Percentiles rank a stretch among this genome's conserved stretches.
phyloP scores from a whole-genome alignment of 2,329 filamentous ascomycete genomes.

The Didymosphaeria variabile region DNA sequence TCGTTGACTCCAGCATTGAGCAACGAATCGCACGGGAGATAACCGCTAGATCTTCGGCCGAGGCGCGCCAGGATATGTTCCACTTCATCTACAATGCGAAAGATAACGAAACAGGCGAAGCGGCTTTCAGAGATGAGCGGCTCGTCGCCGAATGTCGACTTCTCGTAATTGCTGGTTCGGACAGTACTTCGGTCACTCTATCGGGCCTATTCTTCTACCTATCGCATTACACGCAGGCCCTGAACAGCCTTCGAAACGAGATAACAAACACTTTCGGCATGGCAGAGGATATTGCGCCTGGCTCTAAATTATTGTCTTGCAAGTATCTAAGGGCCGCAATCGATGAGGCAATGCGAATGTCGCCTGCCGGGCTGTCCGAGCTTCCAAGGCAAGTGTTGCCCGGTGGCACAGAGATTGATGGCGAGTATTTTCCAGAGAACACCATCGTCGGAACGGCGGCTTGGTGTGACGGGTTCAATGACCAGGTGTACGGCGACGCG shows the following conservation, averaged over 20 bases:
- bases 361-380: slow-evolving; percentile 4
- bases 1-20: slow-evolving; percentile 3
- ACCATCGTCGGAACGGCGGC: slow-evolving; percentile 24
- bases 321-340: slow-evolving; percentile 26
- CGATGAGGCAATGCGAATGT: slow-evolving; percentile 27
- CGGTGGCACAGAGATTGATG: slow-evolving; percentile 10
- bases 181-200: slow-evolving; percentile 19
- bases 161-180: slow-evolving; percentile 17
- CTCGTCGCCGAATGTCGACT: slow-evolving; percentile 34
- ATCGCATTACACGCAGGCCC: slow-evolving; percentile 8
- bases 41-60: slow-evolving; percentile 22
- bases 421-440: slow-evolving; percentile 21
- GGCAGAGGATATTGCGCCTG: slow-evolving; percentile 16
- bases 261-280: slow-evolving; percentile 18
- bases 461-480: slow-evolving; percentile 24
- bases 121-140: slow-evolving; percentile 43
- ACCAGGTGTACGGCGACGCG: slow-evolving; percentile 21
- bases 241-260: slow-evolving; percentile 20
- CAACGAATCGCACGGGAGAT: background rate
- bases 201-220: slow-evolving; percentile 25
- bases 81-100: slow-evolving; percentile 50
- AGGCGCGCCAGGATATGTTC: slow-evolving; percentile 34
- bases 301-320: slow-evolving; percentile 18
- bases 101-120: slow-evolving; percentile 48
- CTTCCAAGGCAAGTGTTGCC: slow-evolving; percentile 1